Evolutionary conservation across 1,284 basidiomycete genomes (phyloP).

Genomic region (Ustilago vetiveriae): DNA sequence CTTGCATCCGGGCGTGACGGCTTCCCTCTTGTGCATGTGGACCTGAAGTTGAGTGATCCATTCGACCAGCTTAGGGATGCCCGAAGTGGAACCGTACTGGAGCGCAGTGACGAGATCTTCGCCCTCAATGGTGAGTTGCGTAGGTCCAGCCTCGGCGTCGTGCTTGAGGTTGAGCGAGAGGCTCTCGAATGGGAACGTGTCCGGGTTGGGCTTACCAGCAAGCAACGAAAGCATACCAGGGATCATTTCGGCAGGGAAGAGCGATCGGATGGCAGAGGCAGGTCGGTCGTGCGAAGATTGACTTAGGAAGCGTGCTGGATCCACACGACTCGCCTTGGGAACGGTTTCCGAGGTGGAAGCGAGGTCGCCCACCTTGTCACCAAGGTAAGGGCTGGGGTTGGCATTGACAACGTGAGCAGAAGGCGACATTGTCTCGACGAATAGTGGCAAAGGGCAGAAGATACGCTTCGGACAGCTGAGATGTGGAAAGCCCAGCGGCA

Average conservation of each 20-base stretch:
- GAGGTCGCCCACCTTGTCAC: conserved; percentile 44
- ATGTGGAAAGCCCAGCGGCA: no score
- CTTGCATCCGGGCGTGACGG: conserved; percentile 40
- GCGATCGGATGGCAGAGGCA: conserved; percentile 70
- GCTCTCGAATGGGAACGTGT: conserved; percentile 86
- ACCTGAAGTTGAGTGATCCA: conserved; percentile 72
- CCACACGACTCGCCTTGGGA: conserved; percentile 25
- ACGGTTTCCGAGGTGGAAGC: conserved; percentile 13
- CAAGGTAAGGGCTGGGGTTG: conserved; percentile 24
- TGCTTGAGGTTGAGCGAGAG: conserved; percentile 72
- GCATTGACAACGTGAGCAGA: conserved; percentile 34
- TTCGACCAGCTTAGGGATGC: conserved; percentile 74
- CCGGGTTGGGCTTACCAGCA: conserved; percentile 79
- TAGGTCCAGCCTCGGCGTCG: conserved; percentile 39
- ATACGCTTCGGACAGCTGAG: no score
- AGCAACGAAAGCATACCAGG: conserved; percentile 84
- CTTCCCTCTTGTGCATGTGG: conserved; percentile 76
- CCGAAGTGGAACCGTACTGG: conserved; percentile 75
- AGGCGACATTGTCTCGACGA: conserved; percentile 33
- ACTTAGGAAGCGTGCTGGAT: conserved; percentile 39
- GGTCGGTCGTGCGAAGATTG: conserved; percentile 27
- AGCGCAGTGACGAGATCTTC: conserved; percentile 64
- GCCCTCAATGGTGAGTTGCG: conserved; percentile 61
- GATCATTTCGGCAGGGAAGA: conserved; percentile 79
- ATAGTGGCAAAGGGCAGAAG: no score